Base-by-base conservation (phyloP, 257 asterid species). In the Scutellaria galericulata region DNA sequence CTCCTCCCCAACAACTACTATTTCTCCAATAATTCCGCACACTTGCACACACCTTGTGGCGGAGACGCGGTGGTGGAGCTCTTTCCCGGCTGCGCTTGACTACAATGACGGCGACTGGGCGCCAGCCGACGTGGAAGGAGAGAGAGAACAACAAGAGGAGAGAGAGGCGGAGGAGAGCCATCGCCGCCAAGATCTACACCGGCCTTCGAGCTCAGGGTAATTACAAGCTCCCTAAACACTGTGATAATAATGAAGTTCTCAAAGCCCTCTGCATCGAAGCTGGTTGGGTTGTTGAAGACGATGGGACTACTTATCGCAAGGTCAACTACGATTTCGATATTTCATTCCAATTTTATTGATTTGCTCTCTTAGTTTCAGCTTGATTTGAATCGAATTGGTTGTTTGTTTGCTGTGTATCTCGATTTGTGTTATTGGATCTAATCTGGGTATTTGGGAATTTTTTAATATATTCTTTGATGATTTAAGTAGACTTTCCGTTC, bases 301-400 rank as follows among this genome's bases (percentile, higher is more conserved):
- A 91, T 65, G 97, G 97, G 50, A 87, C 97, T 66, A 89, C 97
- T 70, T 89, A 91, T 78, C 91, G 95, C 75, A 87, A 86, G 89
- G 95, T 88, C 63, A 22, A 5, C 66, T 27, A 1, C 44, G 37
- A 42, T 4, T 51, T 57, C 45, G 2, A 8, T 7, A 0, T 31
- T 62, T 58, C 14, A 7, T 13, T 13, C 27, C 31, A 0, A 1
- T 42, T 57, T 5, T 45, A 6, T 50, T 42, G 45, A 18, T 52
- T 52, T 27, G 22, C 9, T 59, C 14, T 51, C 31, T 68, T 42
- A 9, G 6, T 62, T 64, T 71, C 10, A 47, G 7, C 31, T 44
- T n/a, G 44, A 22, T 71, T 20, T 20, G 7, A 2, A 11, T 31
- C 11, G 9, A 27, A 24, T 64, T 64, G 7, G 60, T 42, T 9